Evolutionary conservation across 331 rosid species (phyloP), one percentile per base, ranked within the genome.

Genomic region (Pyracantha coccinea): DNA sequence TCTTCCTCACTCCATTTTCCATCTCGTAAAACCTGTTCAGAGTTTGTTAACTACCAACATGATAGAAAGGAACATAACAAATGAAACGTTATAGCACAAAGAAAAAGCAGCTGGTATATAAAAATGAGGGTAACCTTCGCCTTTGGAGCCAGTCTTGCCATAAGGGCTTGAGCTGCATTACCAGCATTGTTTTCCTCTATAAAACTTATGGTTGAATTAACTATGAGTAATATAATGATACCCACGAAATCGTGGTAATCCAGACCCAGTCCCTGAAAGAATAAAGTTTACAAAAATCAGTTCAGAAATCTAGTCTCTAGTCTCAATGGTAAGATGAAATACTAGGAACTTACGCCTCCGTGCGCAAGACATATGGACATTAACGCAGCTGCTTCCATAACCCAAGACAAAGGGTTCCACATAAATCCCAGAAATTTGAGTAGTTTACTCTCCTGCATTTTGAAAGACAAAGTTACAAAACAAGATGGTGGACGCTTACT

Each of bases 381-480:
- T 14, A 81, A 1, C 8, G 84, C 85, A 20, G 85, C 85, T 66
- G 85, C 78, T 81, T 81, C 85, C 85, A 81, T 81, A 32, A 81
- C 85, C 85, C 85, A 81, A n/a, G 85, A 81, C 58, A 81, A 45
- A 20, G 85, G 85, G 32, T 81, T 81, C 85, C 85, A 81, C 85
- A 81, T 81, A 27, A 81, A 81, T 5, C 85, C 85, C 77, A 76
- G 66, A 60, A 81, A 81, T 35, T 76, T 81, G 8, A 81, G 78
- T 16, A 77, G 7, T 68, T 81, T 81, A 53, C 81, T 81, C 61
- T 81, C 85, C 85, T 81, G 65, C 47, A 65, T 8, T 35, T 19
- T 1, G 44, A 73, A 31, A 32, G 24, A 59, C 41, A 17, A 14
- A 6, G 27, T 38, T 59, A 33, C 3, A 27, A 11, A 13, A 33